phyloP scores from a whole-genome alignment of 192 early-diverging fungal genomes.

The Coemansia sp. region DNA sequence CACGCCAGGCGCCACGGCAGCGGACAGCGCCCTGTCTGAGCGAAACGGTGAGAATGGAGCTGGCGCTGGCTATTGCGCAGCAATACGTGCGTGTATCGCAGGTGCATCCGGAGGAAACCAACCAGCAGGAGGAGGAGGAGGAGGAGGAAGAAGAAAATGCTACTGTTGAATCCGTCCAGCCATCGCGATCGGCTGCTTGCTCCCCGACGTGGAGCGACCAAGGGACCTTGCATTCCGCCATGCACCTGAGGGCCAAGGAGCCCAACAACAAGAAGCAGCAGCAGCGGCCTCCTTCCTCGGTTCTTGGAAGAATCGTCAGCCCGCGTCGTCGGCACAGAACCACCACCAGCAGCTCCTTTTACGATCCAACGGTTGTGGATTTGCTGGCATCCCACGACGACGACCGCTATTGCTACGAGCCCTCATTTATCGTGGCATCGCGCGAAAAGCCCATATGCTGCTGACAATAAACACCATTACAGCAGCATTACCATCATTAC shows the following conservation, averaged over 20 bases:
- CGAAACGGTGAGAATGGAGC: slow-evolving; percentile 24
- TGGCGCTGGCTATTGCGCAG: slow-evolving; percentile 40
- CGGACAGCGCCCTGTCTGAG: slow-evolving; percentile 6
- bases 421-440: slow-evolving; percentile 11
- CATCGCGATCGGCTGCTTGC: too few relatives aligned
- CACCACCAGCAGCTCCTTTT: neutral
- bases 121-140: neutral
- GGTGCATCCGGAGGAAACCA: slow-evolving; percentile 4
- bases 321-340: too few relatives aligned
- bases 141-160: too few relatives aligned
- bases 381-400: neutral
- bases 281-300: neutral
- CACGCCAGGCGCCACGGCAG: neutral
- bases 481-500: too few relatives aligned
- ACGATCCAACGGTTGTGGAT: neutral
- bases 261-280: neutral
- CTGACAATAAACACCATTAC: slow-evolving; percentile 4
- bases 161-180: too few relatives aligned
- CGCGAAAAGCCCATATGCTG: slow-evolving; percentile 40
- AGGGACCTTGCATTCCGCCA: too few relatives aligned
- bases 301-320: neutral
- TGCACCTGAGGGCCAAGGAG: neutral
- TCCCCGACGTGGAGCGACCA: too few relatives aligned
- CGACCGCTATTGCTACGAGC: neutral
- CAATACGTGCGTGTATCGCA: slow-evolving; percentile 40